Conservation (phyloP, 306 rosid species). For the Amphicarpaea edgeworthii region DNA sequence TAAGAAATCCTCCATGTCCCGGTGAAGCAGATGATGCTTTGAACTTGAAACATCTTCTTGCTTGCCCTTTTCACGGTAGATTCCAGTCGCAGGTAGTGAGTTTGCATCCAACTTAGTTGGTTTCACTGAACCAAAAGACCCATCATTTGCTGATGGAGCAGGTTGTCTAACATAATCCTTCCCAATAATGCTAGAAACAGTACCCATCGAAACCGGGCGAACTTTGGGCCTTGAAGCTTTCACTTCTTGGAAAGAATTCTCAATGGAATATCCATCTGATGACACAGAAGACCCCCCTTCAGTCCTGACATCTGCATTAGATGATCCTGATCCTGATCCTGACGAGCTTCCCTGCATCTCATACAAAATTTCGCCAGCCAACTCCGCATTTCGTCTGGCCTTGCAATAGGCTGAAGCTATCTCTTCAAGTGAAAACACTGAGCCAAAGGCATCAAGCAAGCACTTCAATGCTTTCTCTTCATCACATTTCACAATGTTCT, state of each 20-base stretch:
- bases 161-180: slow-evolving; percentile 60
- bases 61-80: slow-evolving; percentile 52
- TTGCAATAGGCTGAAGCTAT: slow-evolving; percentile 83
- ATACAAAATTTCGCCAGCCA: slow-evolving; percentile 68
- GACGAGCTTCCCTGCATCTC: slow-evolving; percentile 58
- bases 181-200: slow-evolving; percentile 69
- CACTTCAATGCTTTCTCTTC: slow-evolving; percentile 67
- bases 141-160: slow-evolving; percentile 54
- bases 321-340: slow-evolving; percentile 38
- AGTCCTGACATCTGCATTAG: slow-evolving; percentile 42
- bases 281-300: slow-evolving; percentile 49
- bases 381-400: slow-evolving; percentile 65
- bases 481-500: slow-evolving; percentile 33
- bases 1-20: slow-evolving; percentile 80
- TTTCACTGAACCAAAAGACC: slow-evolving; percentile 46
- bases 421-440: slow-evolving; percentile 65
- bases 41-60: slow-evolving; percentile 36
- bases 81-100: slow-evolving; percentile 57
- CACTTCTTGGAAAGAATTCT: slow-evolving; percentile 48
- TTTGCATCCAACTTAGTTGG: slow-evolving; percentile 63
- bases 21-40: slow-evolving; percentile 53
- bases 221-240: slow-evolving; percentile 52
- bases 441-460: slow-evolving; percentile 78
- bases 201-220: slow-evolving; percentile 68
- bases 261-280: slow-evolving; percentile 43